Evolutionary conservation across 176 grass and related monocot species (phyloP), one percentile per base, ranked within the genome.

Genomic region (Calamus simplicifolius): DNA sequence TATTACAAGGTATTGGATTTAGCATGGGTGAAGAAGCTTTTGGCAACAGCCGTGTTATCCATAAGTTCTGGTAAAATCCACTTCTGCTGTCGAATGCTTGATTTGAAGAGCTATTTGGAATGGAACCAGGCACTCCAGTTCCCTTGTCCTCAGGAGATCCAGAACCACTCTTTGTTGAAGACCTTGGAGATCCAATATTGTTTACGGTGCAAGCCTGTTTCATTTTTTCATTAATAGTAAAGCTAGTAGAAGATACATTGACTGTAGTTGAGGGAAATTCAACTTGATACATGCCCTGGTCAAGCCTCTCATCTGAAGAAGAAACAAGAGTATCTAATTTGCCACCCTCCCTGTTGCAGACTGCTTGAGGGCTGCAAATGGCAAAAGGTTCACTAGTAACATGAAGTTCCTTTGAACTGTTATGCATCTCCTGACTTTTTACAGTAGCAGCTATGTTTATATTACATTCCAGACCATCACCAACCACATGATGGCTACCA

Each of bases 11-110:
- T 56, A 61, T 77, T 70, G 72, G 57, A 19, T 88, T 79, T 56
- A 54, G 57, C 56, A 52, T 48, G 26, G 70, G 54, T 56, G 68
- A 53, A 7, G 75, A 69, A 57, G 19, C 68, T 79, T 88, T 97
- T 28, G 71, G 81, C 61, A 97, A 82, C 81, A 97, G 51, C 17
- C 83, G 78, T 69, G 71, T 82, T 69, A 97, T 75, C 92, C 92
- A 97, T 57, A 80, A 77, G 64, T 74, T 97, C 60, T 90, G 66
- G 16, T 51, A 55, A 26, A 80, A 78, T 53, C 48, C 72, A 72
- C 43, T 29, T 62, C 53, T 75, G 53, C 64, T 68, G 51, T 48
- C 43, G 17, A n/a, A 51, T 66, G 49, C 61, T 55, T 59, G 17
- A 77, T 68, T 80, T 59, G 67, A 66, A 50, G 73, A 66, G 50